Conservation (phyloP, 352 stramenopile species). For the Globisporangium paddicum region DNA sequence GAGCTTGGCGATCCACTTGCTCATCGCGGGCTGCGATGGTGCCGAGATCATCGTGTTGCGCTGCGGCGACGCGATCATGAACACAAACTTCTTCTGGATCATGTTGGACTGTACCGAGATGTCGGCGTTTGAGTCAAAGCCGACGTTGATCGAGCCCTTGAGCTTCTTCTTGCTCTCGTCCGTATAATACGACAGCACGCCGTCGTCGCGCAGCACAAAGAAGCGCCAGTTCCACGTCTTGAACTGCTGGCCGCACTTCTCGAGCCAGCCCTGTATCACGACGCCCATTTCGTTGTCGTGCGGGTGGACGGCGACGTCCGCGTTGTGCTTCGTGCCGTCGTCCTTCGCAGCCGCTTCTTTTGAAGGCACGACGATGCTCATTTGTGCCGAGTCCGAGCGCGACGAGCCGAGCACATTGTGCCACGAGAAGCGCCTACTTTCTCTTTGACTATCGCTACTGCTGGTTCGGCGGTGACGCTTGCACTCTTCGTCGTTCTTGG, state of each 20-base stretch:
- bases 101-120: slow-evolving; percentile 83
- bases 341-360: background rate
- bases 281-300: slow-evolving; percentile 61
- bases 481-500: background rate
- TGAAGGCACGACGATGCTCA: background rate
- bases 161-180: slow-evolving; percentile 71
- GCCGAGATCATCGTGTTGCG: slow-evolving; percentile 84
- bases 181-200: slow-evolving; percentile 77
- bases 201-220: slow-evolving; percentile 80
- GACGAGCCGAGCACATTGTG: slow-evolving; percentile 47
- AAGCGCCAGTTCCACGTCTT: slow-evolving; percentile 90
- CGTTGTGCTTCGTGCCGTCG: slow-evolving; percentile 20
- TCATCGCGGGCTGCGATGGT: slow-evolving; percentile 68
- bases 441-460: slow-evolving; percentile 5
- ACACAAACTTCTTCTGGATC: slow-evolving; percentile 79
- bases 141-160: slow-evolving; percentile 79
- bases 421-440: slow-evolving; percentile 58
- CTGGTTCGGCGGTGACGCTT: background rate
- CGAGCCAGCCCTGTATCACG: slow-evolving; percentile 83
- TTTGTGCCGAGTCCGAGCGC: slow-evolving; percentile 23
- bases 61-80: slow-evolving; percentile 68
- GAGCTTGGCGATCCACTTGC: slow-evolving; percentile 77
- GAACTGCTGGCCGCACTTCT: slow-evolving; percentile 86
- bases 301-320: slow-evolving; percentile 29
- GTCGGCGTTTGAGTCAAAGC: slow-evolving; percentile 56